A percentile compares a stretch with the other conserved stretches of the same genome.
phyloP scores from a whole-genome alignment of 768 basidiomycete genomes.

The Tylopilus intermedius region DNA sequence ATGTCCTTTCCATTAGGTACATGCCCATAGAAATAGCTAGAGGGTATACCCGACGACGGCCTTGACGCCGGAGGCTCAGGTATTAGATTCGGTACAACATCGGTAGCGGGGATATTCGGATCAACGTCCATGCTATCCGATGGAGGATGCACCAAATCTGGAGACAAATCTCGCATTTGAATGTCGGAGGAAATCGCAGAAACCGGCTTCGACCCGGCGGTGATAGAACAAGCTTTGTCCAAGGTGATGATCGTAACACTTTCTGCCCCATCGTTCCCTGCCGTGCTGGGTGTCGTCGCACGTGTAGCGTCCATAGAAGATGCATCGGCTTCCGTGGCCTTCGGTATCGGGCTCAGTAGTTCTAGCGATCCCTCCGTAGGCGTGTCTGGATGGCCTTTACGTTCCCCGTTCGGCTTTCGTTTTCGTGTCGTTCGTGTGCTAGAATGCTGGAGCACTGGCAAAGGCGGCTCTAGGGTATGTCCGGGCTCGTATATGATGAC shows the following conservation, averaged over 20 bases:
- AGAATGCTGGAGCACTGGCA: constrained; percentile 23
- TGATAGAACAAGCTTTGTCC: constrained; percentile 18
- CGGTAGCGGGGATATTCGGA: not conserved
- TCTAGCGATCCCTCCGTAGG: not conserved
- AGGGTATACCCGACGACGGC: constrained; percentile 13
- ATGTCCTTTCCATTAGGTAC: not conserved
- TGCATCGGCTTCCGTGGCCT: constrained; percentile 13
- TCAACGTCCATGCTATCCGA: constrained; percentile 30
- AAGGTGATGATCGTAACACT: constrained; percentile 4
- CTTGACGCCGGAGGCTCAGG: constrained; percentile 3
- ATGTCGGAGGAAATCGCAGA: constrained; percentile 6
- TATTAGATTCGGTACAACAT: not conserved
- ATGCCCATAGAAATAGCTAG: constrained; percentile 22
- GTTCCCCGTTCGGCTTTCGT: constrained; percentile 17
- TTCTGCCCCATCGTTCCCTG: constrained; percentile 10
- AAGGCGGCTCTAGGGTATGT: constrained; percentile 47
- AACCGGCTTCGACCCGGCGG: constrained; percentile 1
- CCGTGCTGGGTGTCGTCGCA: constrained; percentile 19
- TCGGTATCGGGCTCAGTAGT: constrained; percentile 1
- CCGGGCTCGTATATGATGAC: constrained; percentile 88
- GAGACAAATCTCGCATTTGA: constrained; percentile 14
- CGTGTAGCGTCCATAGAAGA: constrained; percentile 17
- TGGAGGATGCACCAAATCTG: constrained; percentile 15
- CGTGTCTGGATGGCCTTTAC: constrained; percentile 2
- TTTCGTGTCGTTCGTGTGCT: constrained; percentile 18